Evolutionary conservation across 148 eudicot genomes (phyloP).

Genomic region (Rhododendron ferrugineum): DNA sequence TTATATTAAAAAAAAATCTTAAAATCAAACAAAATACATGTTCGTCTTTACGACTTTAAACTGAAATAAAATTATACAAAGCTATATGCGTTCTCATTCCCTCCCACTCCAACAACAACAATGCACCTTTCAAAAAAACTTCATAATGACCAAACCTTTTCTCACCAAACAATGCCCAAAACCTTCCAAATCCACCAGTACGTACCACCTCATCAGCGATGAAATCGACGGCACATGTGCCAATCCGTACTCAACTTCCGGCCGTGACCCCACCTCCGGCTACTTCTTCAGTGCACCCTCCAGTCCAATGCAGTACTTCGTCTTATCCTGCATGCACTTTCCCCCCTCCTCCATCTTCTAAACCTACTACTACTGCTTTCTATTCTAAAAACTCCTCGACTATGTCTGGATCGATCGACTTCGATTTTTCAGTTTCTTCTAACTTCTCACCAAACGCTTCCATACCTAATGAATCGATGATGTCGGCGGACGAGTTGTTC

Average conservation of each 20-base stretch:
- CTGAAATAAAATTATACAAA: too few species aligned
- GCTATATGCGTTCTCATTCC: neutral
- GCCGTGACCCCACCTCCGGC: conserved; percentile 9
- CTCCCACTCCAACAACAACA: conserved; percentile 7
- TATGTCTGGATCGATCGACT: conserved; percentile 21
- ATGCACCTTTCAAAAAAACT: neutral
- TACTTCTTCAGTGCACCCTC: conserved; percentile 32
- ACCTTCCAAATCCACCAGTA: neutral
- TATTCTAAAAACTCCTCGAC: neutral
- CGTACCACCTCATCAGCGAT: conserved; percentile 18
- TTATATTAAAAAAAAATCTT: too few species aligned
- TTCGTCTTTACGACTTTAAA: too few species aligned
- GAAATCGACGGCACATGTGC: conserved; percentile 19
- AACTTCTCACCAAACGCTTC: conserved; percentile 13
- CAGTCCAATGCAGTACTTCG: conserved; percentile 24
- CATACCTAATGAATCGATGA: conserved; percentile 13
- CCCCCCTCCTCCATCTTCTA: neutral
- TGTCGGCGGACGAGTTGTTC: conserved; percentile 30
- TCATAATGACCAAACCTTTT: neutral
- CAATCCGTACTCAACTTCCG: conserved; percentile 22
- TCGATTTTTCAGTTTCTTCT: conserved; percentile 29
- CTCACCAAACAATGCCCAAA: neutral
- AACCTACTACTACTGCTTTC: neutral
- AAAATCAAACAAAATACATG: too few species aligned
- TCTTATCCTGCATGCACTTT: neutral